Base-by-base conservation (phyloP, 805 yeast species). In the Suhomyces xylopsoci region DNA sequence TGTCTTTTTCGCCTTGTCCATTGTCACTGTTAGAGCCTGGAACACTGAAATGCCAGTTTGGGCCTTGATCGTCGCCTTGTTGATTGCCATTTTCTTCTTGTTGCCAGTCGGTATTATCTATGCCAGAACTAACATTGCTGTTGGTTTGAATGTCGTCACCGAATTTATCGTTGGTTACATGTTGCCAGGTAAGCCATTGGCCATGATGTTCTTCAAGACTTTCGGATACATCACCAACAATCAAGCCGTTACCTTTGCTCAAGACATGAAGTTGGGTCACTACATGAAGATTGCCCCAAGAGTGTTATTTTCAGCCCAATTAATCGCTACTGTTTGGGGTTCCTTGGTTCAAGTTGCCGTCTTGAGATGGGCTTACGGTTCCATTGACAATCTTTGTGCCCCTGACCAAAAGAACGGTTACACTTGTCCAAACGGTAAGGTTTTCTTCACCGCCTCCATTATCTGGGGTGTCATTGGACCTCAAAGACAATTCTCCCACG, bases 191-290 rank as follows among this genome's bases (percentile, higher is more conserved):
- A 76, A 75, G 62, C 81, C 81, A 45, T 57, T 75, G 56, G 80
- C 79, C 25, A 75, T 72, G 71, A 71, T 78, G 77, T 70, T 76
- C 55, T 71, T 77, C 68, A 74, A 78, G 61, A 73, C 78, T 26
- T 78, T 65, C 54, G 80, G 80, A 45, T 78, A 73, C 65, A 78
- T 77, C 61, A 73, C 80, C 49, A 76, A 73, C 59, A 70, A 66
- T 54, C 82, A 78, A 62, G 81, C 79, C n/a, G 72, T 78, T 50
- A 66, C 74, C 17, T 73, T 70, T 63, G 79, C 83, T 48, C 76
- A 81, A 59, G 78, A 74, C 61, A 70, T 72, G 76, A 73, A 73
- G 59, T 67, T 73, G 58, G 77, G 77, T 45, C 76, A 73, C 53
- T 74, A 74, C 62, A 71, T 74, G 77, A 74, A 75, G 60, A 58